A percentile compares a stretch with the other conserved stretches of the same genome.
These are phyloP conservation scores for Tricholoma matsutake DNA, from an alignment of 768 basidiomycete species.

Conservation along the genomic window DNA sequence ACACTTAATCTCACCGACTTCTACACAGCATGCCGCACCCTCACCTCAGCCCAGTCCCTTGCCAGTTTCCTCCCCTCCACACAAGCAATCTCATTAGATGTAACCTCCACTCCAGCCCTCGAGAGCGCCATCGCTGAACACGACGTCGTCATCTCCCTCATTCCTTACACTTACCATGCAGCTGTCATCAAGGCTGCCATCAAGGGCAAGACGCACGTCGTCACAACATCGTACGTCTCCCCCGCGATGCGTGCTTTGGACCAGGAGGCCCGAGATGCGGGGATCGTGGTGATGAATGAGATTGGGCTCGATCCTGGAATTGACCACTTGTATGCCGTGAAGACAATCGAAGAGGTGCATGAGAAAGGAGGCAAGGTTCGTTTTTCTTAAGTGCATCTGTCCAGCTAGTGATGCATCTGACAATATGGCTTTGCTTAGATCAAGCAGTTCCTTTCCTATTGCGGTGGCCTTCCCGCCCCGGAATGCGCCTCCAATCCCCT, in stretches of 20 bases:
- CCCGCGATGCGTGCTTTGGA: slow-evolving; percentile 89
- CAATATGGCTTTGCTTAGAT: slow-evolving; percentile 41
- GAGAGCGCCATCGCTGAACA: slow-evolving; percentile 79
- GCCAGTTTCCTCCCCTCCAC: slow-evolving; percentile 57
- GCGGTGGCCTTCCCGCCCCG: slow-evolving; percentile 93
- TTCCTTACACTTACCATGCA: slow-evolving; percentile 91
- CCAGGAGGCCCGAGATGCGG: slow-evolving; percentile 75
- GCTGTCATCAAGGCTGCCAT: slow-evolving; percentile 90
- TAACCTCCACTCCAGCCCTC: slow-evolving; percentile 52
- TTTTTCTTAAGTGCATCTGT: background rate
- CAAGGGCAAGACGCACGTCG: slow-evolving; percentile 85
- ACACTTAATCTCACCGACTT: background rate
- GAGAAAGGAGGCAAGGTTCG: slow-evolving; percentile 88
- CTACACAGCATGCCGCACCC: slow-evolving; percentile 78
- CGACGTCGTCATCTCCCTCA: slow-evolving; percentile 94
- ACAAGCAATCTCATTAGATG: slow-evolving; percentile 1
- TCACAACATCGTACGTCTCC: slow-evolving; percentile 94
- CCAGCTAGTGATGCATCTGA: slow-evolving; percentile 1
- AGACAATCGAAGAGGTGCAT: slow-evolving; percentile 92
- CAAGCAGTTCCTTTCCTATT: slow-evolving; percentile 91
- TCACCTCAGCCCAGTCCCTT: slow-evolving; percentile 70
- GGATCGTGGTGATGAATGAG: slow-evolving; percentile 95
- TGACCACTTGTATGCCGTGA: slow-evolving; percentile 90
- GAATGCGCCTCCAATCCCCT: slow-evolving; percentile 91
- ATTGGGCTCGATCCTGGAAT: slow-evolving; percentile 97